Base-by-base conservation (phyloP, 169 alveolate species). In the Miamiensis avidus region DNA sequence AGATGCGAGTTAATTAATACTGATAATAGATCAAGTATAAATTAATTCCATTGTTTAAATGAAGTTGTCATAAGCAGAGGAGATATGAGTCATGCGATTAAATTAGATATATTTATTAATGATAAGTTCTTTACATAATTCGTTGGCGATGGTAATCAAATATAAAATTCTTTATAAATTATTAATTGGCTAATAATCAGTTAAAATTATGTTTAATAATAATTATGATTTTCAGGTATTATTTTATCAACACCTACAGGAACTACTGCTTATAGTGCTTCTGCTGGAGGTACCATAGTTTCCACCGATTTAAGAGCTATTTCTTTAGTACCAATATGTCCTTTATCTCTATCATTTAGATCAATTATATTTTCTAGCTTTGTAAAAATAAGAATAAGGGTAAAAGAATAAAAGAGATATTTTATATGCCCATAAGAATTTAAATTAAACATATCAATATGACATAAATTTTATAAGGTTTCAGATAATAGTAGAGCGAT, bases 231-330 rank as follows among this genome's bases (percentile, higher is more conserved):
- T 85, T 95, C 31, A 94, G 99, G 99, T 76, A 65, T 95, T 0
- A 91, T 97, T 77, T 84, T 97, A 25, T 96, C 99, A n/a, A 98
- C 99, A 6, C 99, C 99, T 0, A 97, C 99, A 25, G 99, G 99
- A n/a, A 96, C 99, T 28, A 99, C 99, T 4, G 99, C 99, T 26
- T 99, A 99, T 95, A 95, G 98, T 74, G 92, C 98, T 94, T 92
- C 99, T 20, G 99, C 99, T 0, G 99, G 99, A 75, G 99, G 99
- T 0, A 96, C 99, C 81, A 97, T 98, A 75, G 98, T 99, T 65
- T 98, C 97, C 82, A 98, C 98, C 34, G 95, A 95, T 75, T 99
- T 96, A 64, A 84, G 86, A 34, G 89, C 89, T 65, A 90, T 98
- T 77, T 89, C 96, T 34, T 89, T 98, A 78, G 98, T 99, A 6